Evolutionary conservation across 148 eudicot species (phyloP), one percentile per base, ranked within the genome.

Genomic region (Diospyros kaki): DNA sequence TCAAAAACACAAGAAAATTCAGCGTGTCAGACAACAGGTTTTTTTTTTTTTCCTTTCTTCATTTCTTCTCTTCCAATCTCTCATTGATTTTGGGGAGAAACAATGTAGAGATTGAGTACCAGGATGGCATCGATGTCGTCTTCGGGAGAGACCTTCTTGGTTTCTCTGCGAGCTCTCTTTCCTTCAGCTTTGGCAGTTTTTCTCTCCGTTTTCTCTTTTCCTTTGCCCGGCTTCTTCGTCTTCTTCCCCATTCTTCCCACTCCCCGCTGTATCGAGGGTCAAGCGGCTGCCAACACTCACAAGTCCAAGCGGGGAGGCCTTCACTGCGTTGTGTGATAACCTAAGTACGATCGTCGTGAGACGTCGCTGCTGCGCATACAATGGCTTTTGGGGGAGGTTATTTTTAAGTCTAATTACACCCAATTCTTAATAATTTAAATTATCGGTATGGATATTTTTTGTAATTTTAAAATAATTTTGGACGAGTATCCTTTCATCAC

Each of bases 51-150:
- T 56, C 9, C n/a, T 3, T 56, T 56, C 15, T 9, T 14, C 9
- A 13, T 14, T 28, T 28, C 28, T 0, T 28, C 28, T 28, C 28
- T 28, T 28, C 28, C 28, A 28, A 28, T 28, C 28, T 28, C 28
- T 28, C 28, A 18, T 9, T 2, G 44, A 38, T 9, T 50, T 2
- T 17, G 17, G 41, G 41, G 8, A 14, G 6, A 14, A n/a, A 15
- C 48, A 15, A 18, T n/a, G 14, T 28, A 38, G 78, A 39, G 4
- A 12, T 17, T 9, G 7, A 51, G 44, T 69, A 95, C 98, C 92
- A 95, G 64, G 66, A 95, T 95, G 84, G 98, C 97, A 71, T 95
- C 98, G 75, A 95, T 95, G 79, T 95, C 98, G 68, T 95, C 98
- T 87, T 95, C 98, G 64, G 97, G 91, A 42, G 96, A 89, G 76